A percentile compares a stretch with the other conserved stretches of the same genome.
These are phyloP conservation scores for Hyparrhenia diplandra DNA, from an alignment of 176 grass and related monocot genomes.

Conservation along the genomic window DNA sequence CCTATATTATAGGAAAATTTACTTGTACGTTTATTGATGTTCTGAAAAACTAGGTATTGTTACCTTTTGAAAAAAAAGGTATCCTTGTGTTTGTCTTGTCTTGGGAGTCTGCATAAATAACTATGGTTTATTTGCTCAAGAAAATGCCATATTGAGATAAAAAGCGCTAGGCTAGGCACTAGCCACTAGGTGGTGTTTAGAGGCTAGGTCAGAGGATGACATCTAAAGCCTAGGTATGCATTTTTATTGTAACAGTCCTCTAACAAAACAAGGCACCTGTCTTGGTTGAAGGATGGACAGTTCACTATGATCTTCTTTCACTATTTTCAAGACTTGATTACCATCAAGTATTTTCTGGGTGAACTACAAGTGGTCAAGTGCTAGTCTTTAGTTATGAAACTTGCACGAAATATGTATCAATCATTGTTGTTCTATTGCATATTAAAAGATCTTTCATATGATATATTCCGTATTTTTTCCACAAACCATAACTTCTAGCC, in stretches of 20 bases:
- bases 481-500: not conserved
- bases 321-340: slow-evolving; percentile 1
- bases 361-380: not conserved
- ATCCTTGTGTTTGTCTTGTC: not conserved
- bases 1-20: not conserved
- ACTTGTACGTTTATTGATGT: not conserved
- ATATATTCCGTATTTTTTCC: not conserved
- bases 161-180: not conserved
- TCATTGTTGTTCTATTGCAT: not conserved
- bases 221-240: not conserved
- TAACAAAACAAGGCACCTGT: not conserved
- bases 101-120: not conserved
- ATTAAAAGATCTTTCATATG: not conserved
- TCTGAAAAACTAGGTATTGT: not conserved
- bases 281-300: not conserved
- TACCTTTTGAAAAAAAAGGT: not conserved
- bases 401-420: not conserved
- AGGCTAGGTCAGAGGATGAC: not conserved
- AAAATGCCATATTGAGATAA: not conserved
- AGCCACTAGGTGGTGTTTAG: not conserved
- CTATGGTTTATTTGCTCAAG: not conserved
- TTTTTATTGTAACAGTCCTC: not conserved
- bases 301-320: not conserved
- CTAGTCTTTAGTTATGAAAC: not conserved
- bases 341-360: not conserved